Conservation (phyloP, 1,284 basidiomycete genomes). For the Gymnopus androsaceus region DNA sequence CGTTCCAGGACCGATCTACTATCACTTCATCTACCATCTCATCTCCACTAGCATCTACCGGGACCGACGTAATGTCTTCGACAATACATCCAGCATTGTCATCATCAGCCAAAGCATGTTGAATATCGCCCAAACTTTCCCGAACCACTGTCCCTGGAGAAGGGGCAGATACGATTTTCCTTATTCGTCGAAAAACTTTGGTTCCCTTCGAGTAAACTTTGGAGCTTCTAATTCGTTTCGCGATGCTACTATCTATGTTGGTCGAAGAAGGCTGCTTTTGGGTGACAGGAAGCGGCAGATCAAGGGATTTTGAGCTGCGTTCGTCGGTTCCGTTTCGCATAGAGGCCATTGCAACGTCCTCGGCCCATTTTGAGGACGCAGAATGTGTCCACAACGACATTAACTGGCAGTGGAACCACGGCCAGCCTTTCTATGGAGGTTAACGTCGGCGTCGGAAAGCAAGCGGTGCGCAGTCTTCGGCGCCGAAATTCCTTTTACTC, state of each 20-base stretch:
- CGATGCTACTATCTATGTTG: neutral
- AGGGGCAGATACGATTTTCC: constrained; percentile 4
- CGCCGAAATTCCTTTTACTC: too few relatives aligned
- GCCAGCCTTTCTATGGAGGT: neutral
- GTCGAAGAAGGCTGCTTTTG: neutral
- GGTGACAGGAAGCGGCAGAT: constrained; percentile 7
- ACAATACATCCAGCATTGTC: too few relatives aligned
- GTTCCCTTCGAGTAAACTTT: neutral
- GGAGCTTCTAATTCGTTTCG: neutral
- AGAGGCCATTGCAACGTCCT: constrained; percentile 18
- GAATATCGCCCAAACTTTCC: constrained; percentile 1
- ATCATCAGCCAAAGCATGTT: constrained; percentile 3
- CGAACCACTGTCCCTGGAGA: constrained; percentile 8
- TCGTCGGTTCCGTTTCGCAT: neutral
- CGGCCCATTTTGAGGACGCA: constrained; percentile 18
- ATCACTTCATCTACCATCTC: constrained; percentile 55
- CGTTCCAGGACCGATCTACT: constrained; percentile 56
- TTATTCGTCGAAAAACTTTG: neutral
- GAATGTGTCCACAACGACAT: constrained; percentile 18
- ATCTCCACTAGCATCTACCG: constrained; percentile 17
- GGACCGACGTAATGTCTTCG: too few relatives aligned
- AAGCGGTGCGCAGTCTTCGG: neutral
- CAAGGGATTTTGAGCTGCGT: constrained; percentile 2
- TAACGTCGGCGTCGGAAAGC: neutral
- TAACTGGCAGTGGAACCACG: neutral